These are phyloP conservation scores for Penicillium concentricum DNA, from an alignment of 2,329 filamentous ascomycete species.

Conservation along the genomic window DNA sequence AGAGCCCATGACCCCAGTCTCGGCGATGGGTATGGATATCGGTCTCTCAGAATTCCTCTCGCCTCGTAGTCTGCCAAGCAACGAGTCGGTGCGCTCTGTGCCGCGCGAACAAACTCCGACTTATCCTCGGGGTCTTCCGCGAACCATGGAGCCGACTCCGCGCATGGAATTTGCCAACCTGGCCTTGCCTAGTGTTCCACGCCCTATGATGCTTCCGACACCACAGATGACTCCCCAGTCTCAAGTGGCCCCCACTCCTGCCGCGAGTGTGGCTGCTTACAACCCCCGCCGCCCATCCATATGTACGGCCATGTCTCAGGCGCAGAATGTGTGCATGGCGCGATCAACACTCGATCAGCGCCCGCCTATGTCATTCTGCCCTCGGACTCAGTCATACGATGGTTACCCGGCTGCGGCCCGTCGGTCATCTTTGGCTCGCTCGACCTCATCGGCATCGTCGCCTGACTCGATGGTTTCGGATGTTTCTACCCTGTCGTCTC, in stretches of 20 bases:
- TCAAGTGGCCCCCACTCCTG: constrained; percentile 57
- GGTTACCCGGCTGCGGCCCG: constrained; percentile 51
- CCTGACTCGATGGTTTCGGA: constrained; percentile 66
- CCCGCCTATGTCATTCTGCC: constrained; percentile 37
- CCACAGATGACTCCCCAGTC: constrained; percentile 61
- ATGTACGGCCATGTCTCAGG: constrained; percentile 58
- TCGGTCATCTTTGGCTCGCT: constrained; percentile 50
- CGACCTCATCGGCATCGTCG: constrained; percentile 53
- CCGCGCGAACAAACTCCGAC: constrained; percentile 32
- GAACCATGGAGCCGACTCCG: constrained; percentile 53
- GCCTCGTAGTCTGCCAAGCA: constrained; percentile 24
- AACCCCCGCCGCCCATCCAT: constrained; percentile 55
- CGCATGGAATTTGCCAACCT: constrained; percentile 39
- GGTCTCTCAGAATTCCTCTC: constrained; percentile 31
- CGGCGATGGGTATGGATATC: constrained; percentile 28
- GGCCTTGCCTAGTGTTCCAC: constrained; percentile 55
- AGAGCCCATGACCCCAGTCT: constrained; percentile 32
- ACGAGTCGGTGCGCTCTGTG: constrained; percentile 21
- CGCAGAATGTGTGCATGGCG: constrained; percentile 54
- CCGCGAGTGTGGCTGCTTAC: constrained; percentile 55
- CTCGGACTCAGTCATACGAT: constrained; percentile 44
- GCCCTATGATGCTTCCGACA: constrained; percentile 59
- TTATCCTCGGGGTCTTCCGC: constrained; percentile 38
- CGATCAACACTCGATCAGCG: constrained; percentile 57
- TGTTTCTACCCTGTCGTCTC: constrained; percentile 54